phyloP scores from a whole-genome alignment of 2,329 filamentous ascomycete genomes.

The Pseudocercospora ulei region DNA sequence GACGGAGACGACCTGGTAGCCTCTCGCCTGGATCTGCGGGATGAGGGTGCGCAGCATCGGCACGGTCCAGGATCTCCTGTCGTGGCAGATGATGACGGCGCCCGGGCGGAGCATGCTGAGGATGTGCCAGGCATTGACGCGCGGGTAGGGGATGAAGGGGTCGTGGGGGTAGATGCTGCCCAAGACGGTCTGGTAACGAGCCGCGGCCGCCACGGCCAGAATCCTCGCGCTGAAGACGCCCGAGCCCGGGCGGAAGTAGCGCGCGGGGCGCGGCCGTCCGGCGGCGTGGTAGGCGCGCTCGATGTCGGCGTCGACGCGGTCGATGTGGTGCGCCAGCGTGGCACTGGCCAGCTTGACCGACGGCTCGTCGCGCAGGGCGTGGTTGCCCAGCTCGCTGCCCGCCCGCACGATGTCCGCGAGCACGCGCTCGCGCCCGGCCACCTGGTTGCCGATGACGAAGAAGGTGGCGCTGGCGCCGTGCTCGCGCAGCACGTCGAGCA shows the following conservation, averaged over 20 bases:
- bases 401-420: constrained; percentile 46
- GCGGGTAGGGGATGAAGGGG: constrained; percentile 63
- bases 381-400: constrained; percentile 62
- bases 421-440: constrained; percentile 45
- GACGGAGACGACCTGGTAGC: constrained; percentile 63
- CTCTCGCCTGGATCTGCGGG: constrained; percentile 58
- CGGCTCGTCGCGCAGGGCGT: constrained; percentile 80
- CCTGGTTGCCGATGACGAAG: constrained; percentile 77
- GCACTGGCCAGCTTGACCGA: constrained; percentile 52
- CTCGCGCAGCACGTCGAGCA: constrained; percentile 55
- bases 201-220: constrained; percentile 48
- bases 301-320: constrained; percentile 53
- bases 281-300: constrained; percentile 46
- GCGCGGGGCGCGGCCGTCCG: constrained; percentile 38
- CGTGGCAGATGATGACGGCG: constrained; percentile 76
- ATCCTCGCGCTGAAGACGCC: constrained; percentile 71
- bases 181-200: constrained; percentile 65
- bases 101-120: constrained; percentile 69
- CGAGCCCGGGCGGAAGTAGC: constrained; percentile 71
- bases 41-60: constrained; percentile 67
- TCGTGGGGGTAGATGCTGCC: constrained; percentile 85
- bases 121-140: constrained; percentile 66
- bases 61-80: constrained; percentile 69
- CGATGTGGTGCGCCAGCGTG: constrained; percentile 55
- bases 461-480: constrained; percentile 69